Percentiles rank a stretch among this genome's conserved stretches.
These are phyloP conservation scores for Neofusicoccum kwambonambiense DNA, from an alignment of 2,329 filamentous ascomycete species.

Conservation along the genomic window DNA sequence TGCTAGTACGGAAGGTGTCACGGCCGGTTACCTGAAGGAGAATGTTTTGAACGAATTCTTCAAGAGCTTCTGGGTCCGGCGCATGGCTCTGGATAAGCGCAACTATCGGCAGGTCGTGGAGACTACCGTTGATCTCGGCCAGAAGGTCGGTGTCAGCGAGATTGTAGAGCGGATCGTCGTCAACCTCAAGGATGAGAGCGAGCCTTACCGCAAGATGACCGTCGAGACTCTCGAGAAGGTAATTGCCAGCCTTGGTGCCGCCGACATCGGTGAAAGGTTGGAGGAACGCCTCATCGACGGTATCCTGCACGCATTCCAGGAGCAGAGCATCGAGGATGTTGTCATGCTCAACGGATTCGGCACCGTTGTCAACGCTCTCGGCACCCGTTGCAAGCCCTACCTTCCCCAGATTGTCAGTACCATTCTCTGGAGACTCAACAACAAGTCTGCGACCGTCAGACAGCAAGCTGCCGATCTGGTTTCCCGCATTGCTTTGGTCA, in stretches of 20 bases:
- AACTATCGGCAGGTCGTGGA: conserved; percentile 98
- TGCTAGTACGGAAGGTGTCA: conserved; percentile 90
- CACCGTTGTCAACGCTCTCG: conserved; percentile 92
- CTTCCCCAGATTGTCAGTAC: conserved; percentile 95
- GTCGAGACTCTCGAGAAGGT: conserved; percentile 97
- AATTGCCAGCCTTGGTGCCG: conserved; percentile 86
- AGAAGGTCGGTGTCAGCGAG: conserved; percentile 96
- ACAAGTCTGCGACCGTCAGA: conserved; percentile 94
- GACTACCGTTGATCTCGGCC: conserved; percentile 92
- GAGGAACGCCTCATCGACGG: conserved; percentile 95
- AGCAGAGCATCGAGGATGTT: conserved; percentile 94
- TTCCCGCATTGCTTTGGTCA: conserved; percentile 94
- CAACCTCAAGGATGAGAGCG: conserved; percentile 97
- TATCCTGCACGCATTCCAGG: conserved; percentile 94
- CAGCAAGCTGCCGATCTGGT: conserved; percentile 97
- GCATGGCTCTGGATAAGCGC: conserved; percentile 95
- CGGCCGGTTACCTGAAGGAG: conserved; percentile 90
- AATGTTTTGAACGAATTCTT: conserved; percentile 95
- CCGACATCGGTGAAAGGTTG: conserved; percentile 87
- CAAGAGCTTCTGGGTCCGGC: conserved; percentile 96
- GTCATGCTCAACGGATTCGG: conserved; percentile 97
- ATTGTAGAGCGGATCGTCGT: conserved; percentile 90
- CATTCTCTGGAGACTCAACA: conserved; percentile 94
- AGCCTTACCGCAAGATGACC: conserved; percentile 98
- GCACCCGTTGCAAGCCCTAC: conserved; percentile 92